These are phyloP conservation scores for Dianthus caryophyllus DNA, from an alignment of 148 eudicot species.

Conservation along the genomic window DNA sequence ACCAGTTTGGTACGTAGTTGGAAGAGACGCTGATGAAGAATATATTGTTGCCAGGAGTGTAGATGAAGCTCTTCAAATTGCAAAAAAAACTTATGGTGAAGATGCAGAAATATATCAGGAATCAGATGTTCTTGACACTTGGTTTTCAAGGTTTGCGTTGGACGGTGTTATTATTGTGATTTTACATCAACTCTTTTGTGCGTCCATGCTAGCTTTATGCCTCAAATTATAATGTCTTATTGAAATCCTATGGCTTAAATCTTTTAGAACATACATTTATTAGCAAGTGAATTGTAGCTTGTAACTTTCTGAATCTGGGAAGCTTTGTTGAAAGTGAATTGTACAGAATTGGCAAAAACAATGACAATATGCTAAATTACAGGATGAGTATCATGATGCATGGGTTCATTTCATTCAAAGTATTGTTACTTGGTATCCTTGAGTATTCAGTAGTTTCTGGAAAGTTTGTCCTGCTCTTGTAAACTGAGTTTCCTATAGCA, in stretches of 20 bases:
- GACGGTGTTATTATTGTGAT: background rate
- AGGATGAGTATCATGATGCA: background rate
- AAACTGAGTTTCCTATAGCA: background rate
- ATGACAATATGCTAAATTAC: background rate
- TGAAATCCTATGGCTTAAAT: background rate
- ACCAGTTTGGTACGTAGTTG: slow-evolving; percentile 96
- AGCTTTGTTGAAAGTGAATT: background rate
- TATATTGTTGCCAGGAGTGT: slow-evolving; percentile 82
- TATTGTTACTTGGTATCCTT: background rate
- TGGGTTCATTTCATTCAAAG: background rate
- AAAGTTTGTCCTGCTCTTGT: background rate
- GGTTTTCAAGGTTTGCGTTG: slow-evolving; percentile 86
- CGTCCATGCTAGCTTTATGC: background rate
- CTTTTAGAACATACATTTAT: background rate
- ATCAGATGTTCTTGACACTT: slow-evolving; percentile 97
- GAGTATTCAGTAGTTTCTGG: background rate
- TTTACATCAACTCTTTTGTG: background rate
- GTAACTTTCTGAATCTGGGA: background rate
- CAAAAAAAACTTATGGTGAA: slow-evolving; percentile 73
- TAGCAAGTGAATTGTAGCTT: background rate
- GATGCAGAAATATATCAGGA: slow-evolving; percentile 87
- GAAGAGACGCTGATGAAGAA: slow-evolving; percentile 83
- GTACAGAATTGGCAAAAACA: background rate
- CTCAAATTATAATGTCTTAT: background rate
- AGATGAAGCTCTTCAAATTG: slow-evolving; percentile 76